phyloP scores from a whole-genome alignment of 768 basidiomycete species.

The Candolleomyces efflorescens region DNA sequence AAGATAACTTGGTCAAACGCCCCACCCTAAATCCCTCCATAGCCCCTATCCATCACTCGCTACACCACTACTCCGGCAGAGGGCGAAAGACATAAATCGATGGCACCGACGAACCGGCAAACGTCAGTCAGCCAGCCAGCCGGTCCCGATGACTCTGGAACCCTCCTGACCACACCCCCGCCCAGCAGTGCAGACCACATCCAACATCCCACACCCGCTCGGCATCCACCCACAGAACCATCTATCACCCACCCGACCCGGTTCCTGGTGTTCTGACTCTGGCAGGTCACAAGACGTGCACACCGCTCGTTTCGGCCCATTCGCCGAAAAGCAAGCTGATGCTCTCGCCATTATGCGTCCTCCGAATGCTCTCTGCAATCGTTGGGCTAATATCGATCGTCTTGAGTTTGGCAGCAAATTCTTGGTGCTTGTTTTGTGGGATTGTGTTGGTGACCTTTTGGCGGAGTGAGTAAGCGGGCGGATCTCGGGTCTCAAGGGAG shows the following conservation, averaged over 20 bases:
- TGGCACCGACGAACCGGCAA: background rate
- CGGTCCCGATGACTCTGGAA: too few species aligned
- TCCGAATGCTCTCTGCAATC: slow-evolving; percentile 92
- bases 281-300: slow-evolving; percentile 28
- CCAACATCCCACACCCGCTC: background rate
- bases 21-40: background rate
- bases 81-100: background rate
- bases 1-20: background rate
- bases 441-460: slow-evolving; percentile 90
- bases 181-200: too few species aligned
- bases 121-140: background rate
- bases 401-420: slow-evolving; percentile 67
- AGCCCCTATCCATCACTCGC: background rate
- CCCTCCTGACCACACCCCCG: too few species aligned
- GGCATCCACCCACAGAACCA: background rate
- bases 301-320: slow-evolving; percentile 55
- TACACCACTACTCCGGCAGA: background rate
- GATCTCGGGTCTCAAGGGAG: background rate
- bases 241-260: background rate
- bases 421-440: slow-evolving; percentile 71
- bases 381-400: slow-evolving; percentile 89
- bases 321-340: slow-evolving; percentile 86
- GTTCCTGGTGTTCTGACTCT: background rate
- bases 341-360: slow-evolving; percentile 93
- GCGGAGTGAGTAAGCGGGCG: background rate